Evolutionary conservation across 441 rosid genomes (phyloP).

Genomic region (Dalechampia spathulata): DNA sequence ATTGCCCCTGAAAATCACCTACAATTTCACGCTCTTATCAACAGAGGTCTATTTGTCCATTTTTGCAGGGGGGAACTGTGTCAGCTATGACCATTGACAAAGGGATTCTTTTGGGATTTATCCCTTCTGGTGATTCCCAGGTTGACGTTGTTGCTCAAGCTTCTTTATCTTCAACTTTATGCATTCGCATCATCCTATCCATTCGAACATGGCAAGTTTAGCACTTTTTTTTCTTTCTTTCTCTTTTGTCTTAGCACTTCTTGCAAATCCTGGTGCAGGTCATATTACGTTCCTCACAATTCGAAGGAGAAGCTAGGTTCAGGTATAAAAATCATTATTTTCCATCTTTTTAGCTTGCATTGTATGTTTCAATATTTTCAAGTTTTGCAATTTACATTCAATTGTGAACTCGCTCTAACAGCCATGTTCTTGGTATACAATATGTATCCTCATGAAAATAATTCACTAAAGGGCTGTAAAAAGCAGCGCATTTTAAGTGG

Average conservation of each 20-base stretch:
- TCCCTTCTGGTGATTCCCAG: conserved; percentile 62
- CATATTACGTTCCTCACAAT: conserved; percentile 62
- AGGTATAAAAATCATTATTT: conserved; percentile 41
- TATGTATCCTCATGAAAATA: no score
- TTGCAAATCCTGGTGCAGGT: conserved; percentile 44
- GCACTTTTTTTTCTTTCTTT: no score
- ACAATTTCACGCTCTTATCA: no score
- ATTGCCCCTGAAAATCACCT: no score
- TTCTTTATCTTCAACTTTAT: no score
- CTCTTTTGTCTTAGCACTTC: conserved; percentile 7
- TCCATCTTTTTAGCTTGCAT: conserved; percentile 1
- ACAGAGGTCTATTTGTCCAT: background rate
- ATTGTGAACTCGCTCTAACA: no score
- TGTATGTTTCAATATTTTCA: background rate
- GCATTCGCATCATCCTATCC: background rate
- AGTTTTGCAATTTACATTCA: background rate
- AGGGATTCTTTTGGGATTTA: conserved; percentile 83
- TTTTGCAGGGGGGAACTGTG: conserved; percentile 74
- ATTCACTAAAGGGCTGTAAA: no score
- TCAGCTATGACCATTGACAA: conserved; percentile 86
- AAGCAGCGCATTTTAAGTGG: no score
- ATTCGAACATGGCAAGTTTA: no score
- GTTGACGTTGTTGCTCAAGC: conserved; percentile 18
- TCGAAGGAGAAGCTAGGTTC: conserved; percentile 73
- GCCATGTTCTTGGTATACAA: no score